phyloP scores from a whole-genome alignment of 2,329 filamentous ascomycete genomes.

The Chaetomiaceae sp. region DNA sequence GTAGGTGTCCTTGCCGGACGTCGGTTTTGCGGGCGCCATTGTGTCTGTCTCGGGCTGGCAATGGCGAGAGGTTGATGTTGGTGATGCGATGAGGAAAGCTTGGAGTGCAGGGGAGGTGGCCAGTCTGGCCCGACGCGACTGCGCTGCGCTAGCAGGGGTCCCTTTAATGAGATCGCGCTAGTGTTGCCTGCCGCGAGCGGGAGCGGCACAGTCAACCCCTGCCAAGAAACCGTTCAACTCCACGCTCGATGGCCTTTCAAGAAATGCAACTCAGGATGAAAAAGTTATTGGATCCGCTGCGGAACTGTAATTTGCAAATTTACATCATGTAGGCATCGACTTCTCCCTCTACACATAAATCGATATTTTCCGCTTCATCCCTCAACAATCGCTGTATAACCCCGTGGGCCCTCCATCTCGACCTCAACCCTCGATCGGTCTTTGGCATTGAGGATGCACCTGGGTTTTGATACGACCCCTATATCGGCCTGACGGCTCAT shows the following conservation, averaged over 20 bases:
- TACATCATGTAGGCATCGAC: too few relatives aligned
- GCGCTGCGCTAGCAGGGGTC: constrained; percentile 2
- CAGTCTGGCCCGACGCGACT: constrained; percentile 11
- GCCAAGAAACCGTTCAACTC: background rate
- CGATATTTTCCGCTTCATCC: too few relatives aligned
- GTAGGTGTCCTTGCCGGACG: constrained; percentile 66
- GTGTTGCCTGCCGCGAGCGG: background rate
- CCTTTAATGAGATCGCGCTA: background rate
- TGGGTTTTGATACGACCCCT: too few relatives aligned
- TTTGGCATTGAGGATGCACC: too few relatives aligned
- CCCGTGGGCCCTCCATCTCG: background rate
- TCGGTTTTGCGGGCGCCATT: constrained; percentile 45
- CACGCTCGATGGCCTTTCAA: too few relatives aligned
- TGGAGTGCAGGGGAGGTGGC: background rate
- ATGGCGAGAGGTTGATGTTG: constrained; percentile 5
- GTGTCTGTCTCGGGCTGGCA: constrained; percentile 13
- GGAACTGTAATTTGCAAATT: too few relatives aligned
- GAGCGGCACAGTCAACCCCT: background rate
- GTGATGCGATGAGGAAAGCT: constrained; percentile 8
- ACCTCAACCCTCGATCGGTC: background rate
- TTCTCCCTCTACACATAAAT: too few relatives aligned
- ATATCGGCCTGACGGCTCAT: too few relatives aligned
- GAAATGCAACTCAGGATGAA: too few relatives aligned
- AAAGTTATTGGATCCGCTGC: too few relatives aligned
- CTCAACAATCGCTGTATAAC: too few relatives aligned